These are phyloP conservation scores for Hyaloscypha hepaticicola DNA, from an alignment of 495 filamentous ascomycete genomes.

Conservation along the genomic window DNA sequence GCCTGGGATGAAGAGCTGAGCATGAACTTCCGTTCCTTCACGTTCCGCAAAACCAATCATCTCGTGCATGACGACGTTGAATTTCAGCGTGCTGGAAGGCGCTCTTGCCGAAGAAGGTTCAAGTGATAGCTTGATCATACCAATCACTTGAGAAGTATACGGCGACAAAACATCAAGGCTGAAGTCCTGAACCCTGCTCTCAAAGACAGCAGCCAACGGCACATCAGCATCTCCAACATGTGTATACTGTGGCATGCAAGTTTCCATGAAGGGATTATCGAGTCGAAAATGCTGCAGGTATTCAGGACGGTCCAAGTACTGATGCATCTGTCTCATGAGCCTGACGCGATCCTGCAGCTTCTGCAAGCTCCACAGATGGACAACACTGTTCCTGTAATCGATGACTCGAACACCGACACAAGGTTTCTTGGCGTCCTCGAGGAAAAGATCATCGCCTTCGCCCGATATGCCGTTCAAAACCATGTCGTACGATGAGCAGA, in stretches of 20 bases:
- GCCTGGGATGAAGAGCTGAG: conserved; percentile 91
- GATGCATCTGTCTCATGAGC: conserved; percentile 93
- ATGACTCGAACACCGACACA: conserved; percentile 89
- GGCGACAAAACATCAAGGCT: conserved; percentile 84
- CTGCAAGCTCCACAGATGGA: conserved; percentile 92
- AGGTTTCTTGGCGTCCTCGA: conserved; percentile 82
- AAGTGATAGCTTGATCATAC: conserved; percentile 84
- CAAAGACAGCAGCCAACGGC: conserved; percentile 89
- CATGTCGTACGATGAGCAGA: conserved; percentile 93
- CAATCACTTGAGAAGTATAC: conserved; percentile 86
- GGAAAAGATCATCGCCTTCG: conserved; percentile 76
- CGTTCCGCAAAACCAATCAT: conserved; percentile 94
- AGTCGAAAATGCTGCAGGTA: conserved; percentile 80
- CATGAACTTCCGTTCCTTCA: conserved; percentile 93
- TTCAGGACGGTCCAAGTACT: conserved; percentile 92
- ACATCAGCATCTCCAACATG: conserved; percentile 93
- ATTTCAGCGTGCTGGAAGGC: conserved; percentile 89
- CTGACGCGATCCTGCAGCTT: conserved; percentile 86
- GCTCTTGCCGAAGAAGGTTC: conserved; percentile 94
- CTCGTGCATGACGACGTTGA: conserved; percentile 98
- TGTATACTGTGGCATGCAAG: conserved; percentile 87
- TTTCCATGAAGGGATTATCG: conserved; percentile 83
- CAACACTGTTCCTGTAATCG: conserved; percentile 83
- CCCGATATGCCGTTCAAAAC: conserved; percentile 90
- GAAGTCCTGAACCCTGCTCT: conserved; percentile 93